A percentile compares a stretch with the other conserved stretches of the same genome.
phyloP scores from a whole-genome alignment of 441 rosid species.

The Flueggea neowawraea region DNA sequence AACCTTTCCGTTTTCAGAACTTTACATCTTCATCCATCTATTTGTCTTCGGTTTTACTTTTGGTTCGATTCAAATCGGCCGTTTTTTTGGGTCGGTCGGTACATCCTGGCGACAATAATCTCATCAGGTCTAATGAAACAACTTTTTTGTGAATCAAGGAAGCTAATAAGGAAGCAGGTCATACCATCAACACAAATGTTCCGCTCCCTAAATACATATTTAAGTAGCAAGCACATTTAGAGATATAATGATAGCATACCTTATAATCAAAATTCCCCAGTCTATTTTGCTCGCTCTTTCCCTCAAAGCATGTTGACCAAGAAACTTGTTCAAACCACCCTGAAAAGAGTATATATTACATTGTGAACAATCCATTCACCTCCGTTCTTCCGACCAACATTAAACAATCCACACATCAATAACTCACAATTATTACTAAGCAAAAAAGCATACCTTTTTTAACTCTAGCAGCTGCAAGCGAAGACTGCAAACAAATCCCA shows the following conservation, averaged over 20 bases:
- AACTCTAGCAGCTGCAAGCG: conserved; percentile 98
- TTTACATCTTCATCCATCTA: too few relatives aligned
- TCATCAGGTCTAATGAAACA: too few relatives aligned
- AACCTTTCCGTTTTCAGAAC: too few relatives aligned
- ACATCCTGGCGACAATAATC: too few relatives aligned
- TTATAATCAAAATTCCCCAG: conserved; percentile 89
- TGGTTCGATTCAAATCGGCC: too few relatives aligned
- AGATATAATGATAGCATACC: conserved; percentile 32
- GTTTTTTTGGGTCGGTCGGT: too few relatives aligned
- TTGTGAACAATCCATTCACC: conserved; percentile 3
- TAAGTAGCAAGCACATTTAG: too few relatives aligned
- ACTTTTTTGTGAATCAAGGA: too few relatives aligned
- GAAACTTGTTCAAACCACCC: conserved; percentile 94
- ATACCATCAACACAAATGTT: too few relatives aligned
- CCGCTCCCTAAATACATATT: too few relatives aligned
- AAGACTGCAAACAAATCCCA: conserved; percentile 53
- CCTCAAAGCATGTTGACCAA: conserved; percentile 95
- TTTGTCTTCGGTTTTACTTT: too few relatives aligned
- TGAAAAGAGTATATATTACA: conserved; percentile 17
- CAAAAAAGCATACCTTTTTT: conserved; percentile 43
- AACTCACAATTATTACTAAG: neutral
- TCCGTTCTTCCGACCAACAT: neutral
- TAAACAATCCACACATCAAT: neutral
- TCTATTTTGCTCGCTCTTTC: conserved; percentile 89
- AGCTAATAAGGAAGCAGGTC: too few relatives aligned